Evolutionary conservation across 192 early-diverging fungal genomes (phyloP), one percentile per base, ranked within the genome.

Genomic region (Dispira parvispora): DNA sequence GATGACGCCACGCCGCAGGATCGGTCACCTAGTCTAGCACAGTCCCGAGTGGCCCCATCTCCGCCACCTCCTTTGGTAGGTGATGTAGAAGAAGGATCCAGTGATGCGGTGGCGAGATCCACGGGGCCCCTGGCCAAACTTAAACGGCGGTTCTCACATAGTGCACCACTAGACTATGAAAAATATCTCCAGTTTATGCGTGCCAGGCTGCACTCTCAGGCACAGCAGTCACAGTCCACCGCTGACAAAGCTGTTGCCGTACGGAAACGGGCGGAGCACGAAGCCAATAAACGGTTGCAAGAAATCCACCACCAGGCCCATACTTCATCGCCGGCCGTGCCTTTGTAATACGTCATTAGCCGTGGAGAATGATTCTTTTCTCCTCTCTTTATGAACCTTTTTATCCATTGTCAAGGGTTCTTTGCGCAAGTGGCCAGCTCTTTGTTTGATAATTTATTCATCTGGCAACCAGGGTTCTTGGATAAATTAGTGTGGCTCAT

Each of bases 161-260:
- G 57, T 21, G 14, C 26, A 28, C 57, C 57, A 18, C 32, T 60
- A 13, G 57, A 60, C 42, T 60, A 60, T 21, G 57, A 60, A 43
- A 60, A 60, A 21, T 60, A 60, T 43, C 57, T 60, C 27, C 57
- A 60, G 32, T 14, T 60, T 28, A 60, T 60, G 57, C 57, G 57
- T 1, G 26, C 32, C 18, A 28, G 57, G 14, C 57, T 60, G 21
- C 57, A 60, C 32, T 43, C 32, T 14, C 57, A 60, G 57, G 57
- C 57, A 5, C 26, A 60, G 57, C 32, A 60, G 57, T 42, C 57
- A 11, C 57, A 60, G 57, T 18, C 14, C 8, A 27, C 42, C 27
- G 57, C 57, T 18, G 57, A 60, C 27, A 18, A 27, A 3, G 57
- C 57, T 43, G 26, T 43, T 12, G 38, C 32, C 14, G 38, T 60